These are phyloP conservation scores for Hyphodiscus hymeniophilus DNA, from an alignment of 495 filamentous ascomycete species.

Conservation along the genomic window DNA sequence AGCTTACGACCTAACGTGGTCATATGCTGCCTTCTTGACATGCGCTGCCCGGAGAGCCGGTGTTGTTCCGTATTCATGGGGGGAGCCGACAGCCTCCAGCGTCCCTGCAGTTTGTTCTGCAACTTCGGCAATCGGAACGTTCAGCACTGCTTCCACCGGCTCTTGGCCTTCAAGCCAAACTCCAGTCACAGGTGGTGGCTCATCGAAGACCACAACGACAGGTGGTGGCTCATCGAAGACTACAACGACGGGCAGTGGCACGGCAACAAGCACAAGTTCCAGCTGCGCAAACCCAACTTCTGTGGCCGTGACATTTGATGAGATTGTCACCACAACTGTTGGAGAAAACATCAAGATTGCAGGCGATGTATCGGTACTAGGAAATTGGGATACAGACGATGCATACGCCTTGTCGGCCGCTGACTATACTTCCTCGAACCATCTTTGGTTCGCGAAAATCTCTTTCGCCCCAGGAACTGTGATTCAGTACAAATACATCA, in stretches of 20 bases:
- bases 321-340: slow-evolving; percentile 35
- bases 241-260: slow-evolving; percentile 34
- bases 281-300: slow-evolving; percentile 28
- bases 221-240: slow-evolving; percentile 22
- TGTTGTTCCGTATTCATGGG: slow-evolving; percentile 28
- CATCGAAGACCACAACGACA: slow-evolving; percentile 19
- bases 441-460: slow-evolving; percentile 28
- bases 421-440: slow-evolving; percentile 22
- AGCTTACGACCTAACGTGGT: slow-evolving; percentile 46
- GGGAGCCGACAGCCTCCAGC: slow-evolving; percentile 40
- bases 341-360: slow-evolving; percentile 39
- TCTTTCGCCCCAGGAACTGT: slow-evolving; percentile 31
- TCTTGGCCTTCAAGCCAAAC: slow-evolving; percentile 49
- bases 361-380: slow-evolving; percentile 21
- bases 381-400: slow-evolving; percentile 21
- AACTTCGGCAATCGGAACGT: slow-evolving; percentile 48
- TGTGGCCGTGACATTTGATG: slow-evolving; percentile 31
- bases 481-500: slow-evolving; percentile 65
- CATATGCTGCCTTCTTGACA: slow-evolving; percentile 40
- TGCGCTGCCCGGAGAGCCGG: slow-evolving; percentile 19
- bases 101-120: slow-evolving; percentile 46
- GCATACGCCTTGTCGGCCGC: slow-evolving; percentile 20
- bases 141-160: slow-evolving; percentile 44
- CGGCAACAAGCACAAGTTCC: slow-evolving; percentile 29
- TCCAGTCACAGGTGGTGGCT: slow-evolving; percentile 25